Evolutionary conservation across 345 rosid genomes (phyloP), one percentile per base, ranked within the genome.

Genomic region (Reutealis trisperma): DNA sequence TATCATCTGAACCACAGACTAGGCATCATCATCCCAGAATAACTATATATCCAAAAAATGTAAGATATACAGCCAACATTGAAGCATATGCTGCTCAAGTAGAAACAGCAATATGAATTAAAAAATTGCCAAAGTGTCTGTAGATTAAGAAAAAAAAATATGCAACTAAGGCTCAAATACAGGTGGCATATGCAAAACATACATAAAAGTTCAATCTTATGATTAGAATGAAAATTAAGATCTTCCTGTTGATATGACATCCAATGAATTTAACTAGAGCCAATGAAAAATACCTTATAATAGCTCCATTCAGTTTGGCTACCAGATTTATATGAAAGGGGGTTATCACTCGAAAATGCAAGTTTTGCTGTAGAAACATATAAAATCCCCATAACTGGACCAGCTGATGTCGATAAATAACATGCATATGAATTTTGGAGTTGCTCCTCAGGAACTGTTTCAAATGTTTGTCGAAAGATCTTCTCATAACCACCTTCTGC

Each of bases 401-500:
- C 98, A 63, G 98, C 93, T 59, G 98, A 96, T 42, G 98, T 96
- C 44, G 99, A 96, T 71, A 92, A 84, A 88, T 93, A 96, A 72
- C 98, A 96, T 4, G 99, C 98, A 75, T 61, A 93, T 63, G 89
- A 84, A 87, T 91, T 91, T 77, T 77, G 86, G 77, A 96, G 96
- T 67, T 86, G 83, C 73, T 96, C 99, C 79, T 91, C 97, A 1
- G 94, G 94, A 79, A 78, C 81, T 61, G 86, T 88, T 52, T 93
- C 98, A 78, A 96, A 96, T 5, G 87, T 90, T 70, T 90, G 90
- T 65, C 81, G 88, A 71, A 93, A 96, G 37, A 92, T 85, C 81
- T 93, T 96, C 76, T 93, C 99, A 58, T 93, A 93, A 57, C 99
- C 99, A 79, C 97, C 99, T 83, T 96, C 98, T 4, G 99, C 97